These are phyloP conservation scores for Peronosclerospora sorghi DNA, from an alignment of 352 stramenopile genomes.

Conservation along the genomic window DNA sequence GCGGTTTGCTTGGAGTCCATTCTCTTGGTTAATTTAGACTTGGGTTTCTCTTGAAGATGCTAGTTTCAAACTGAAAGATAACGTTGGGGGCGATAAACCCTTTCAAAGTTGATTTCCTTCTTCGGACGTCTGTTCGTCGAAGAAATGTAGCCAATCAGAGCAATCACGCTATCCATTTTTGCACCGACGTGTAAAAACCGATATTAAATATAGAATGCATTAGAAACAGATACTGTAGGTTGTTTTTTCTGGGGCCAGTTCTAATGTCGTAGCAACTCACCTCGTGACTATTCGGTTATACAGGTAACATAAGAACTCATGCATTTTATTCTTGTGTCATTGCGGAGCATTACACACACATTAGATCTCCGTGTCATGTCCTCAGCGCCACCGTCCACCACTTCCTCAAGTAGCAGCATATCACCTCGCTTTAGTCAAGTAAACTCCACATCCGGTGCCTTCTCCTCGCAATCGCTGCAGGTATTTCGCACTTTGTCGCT, in stretches of 20 bases:
- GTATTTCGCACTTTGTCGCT: constrained; percentile 64
- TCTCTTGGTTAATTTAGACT: background rate
- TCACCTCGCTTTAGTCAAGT: constrained; percentile 44
- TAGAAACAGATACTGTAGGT: too few species aligned
- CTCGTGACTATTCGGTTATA: too few species aligned
- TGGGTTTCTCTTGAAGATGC: constrained; percentile 7
- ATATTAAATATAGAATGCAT: too few species aligned
- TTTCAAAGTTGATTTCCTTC: constrained; percentile 14
- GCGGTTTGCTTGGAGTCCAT: constrained; percentile 48
- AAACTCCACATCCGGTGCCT: constrained; percentile 37
- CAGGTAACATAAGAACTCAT: too few species aligned
- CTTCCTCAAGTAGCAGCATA: constrained; percentile 12
- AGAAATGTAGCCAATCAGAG: constrained; percentile 9
- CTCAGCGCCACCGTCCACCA: constrained; percentile 24
- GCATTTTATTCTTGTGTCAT: constrained; percentile 6
- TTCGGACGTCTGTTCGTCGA: constrained; percentile 13
- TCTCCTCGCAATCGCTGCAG: constrained; percentile 47
- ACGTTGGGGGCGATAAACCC: background rate
- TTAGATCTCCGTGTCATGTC: constrained; percentile 16
- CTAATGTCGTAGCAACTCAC: too few species aligned
- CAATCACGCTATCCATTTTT: too few species aligned
- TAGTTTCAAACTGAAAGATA: constrained; percentile 25
- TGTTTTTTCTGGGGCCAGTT: too few species aligned
- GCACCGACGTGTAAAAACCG: too few species aligned
- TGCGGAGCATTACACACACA: constrained; percentile 2